Evolutionary conservation across 129 eudicot species (phyloP).

Genomic region (Arctium minus): DNA sequence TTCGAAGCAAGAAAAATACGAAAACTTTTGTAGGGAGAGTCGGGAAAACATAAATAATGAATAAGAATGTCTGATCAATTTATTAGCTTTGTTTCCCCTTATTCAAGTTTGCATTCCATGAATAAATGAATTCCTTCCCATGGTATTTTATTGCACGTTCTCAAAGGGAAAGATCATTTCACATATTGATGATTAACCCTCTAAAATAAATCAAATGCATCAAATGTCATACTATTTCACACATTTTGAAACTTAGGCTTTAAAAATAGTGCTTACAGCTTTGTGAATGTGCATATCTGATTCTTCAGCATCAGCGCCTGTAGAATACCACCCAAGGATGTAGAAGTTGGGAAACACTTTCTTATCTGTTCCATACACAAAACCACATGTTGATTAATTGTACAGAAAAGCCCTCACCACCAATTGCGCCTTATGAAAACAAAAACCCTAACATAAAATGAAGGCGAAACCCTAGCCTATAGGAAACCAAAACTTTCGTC

Average conservation of each 20-base stretch:
- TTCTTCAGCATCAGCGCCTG: slow-evolving; percentile 90
- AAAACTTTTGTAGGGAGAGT: no score
- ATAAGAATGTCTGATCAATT: no score
- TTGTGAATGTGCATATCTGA: slow-evolving; percentile 90
- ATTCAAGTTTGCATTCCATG: no score
- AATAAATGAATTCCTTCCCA: background rate
- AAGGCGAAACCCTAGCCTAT: slow-evolving; percentile 10
- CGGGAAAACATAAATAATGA: no score
- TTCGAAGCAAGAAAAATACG: no score
- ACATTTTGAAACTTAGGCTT: background rate
- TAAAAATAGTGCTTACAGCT: slow-evolving; percentile 52
- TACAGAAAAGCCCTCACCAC: background rate
- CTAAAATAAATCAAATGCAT: background rate
- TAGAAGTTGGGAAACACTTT: slow-evolving; percentile 91
- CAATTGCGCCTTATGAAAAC: background rate
- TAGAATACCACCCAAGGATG: slow-evolving; percentile 95
- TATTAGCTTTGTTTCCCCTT: no score
- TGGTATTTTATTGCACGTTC: no score
- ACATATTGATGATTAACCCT: background rate
- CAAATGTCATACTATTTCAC: background rate
- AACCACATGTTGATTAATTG: background rate
- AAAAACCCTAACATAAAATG: slow-evolving; percentile 3
- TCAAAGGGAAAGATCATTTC: background rate
- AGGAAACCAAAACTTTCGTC: background rate
- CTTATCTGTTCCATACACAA: slow-evolving; percentile 60